Conservation (phyloP, 805 yeast genomes). For the Millerozyma miso region DNA sequence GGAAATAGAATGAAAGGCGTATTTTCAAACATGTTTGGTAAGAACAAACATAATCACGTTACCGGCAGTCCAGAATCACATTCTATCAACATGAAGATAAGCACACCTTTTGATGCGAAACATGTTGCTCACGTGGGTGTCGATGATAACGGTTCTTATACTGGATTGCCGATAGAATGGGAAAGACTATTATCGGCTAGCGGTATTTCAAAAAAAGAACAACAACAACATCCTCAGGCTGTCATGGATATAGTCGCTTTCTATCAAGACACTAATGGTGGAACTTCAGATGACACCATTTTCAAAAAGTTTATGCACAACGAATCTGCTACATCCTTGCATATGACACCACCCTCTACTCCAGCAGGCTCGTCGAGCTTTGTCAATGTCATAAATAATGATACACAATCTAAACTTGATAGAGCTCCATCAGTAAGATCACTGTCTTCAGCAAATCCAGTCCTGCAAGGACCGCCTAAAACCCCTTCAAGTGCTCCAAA, state of each 20-base stretch:
- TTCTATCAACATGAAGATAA: slow-evolving; percentile 53
- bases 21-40: slow-evolving; percentile 48
- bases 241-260: slow-evolving; percentile 88
- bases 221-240: slow-evolving; percentile 88
- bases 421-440: slow-evolving; percentile 3
- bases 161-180: slow-evolving; percentile 94
- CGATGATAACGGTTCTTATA: slow-evolving; percentile 81
- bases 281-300: slow-evolving; percentile 37
- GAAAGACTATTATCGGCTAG: slow-evolving; percentile 74
- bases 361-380: slow-evolving; percentile 4
- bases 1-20: slow-evolving; percentile 57
- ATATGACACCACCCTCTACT: slow-evolving; percentile 24
- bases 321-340: slow-evolving; percentile 20
- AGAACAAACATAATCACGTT: slow-evolving; percentile 16
- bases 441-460: slow-evolving; percentile 1
- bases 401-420: slow-evolving; percentile 4
- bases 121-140: slow-evolving; percentile 93
- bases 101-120: slow-evolving; percentile 88
- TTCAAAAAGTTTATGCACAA: slow-evolving; percentile 36
- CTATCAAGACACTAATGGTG: slow-evolving; percentile 57
- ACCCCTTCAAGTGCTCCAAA: slow-evolving; percentile 14
- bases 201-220: slow-evolving; percentile 86
- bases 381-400: slow-evolving; percentile 2
- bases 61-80: slow-evolving; percentile 9
- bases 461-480: slow-evolving; percentile 13